These are phyloP conservation scores for Penicillium sp. DNA, from an alignment of 2,329 filamentous ascomycete genomes.

Conservation along the genomic window DNA sequence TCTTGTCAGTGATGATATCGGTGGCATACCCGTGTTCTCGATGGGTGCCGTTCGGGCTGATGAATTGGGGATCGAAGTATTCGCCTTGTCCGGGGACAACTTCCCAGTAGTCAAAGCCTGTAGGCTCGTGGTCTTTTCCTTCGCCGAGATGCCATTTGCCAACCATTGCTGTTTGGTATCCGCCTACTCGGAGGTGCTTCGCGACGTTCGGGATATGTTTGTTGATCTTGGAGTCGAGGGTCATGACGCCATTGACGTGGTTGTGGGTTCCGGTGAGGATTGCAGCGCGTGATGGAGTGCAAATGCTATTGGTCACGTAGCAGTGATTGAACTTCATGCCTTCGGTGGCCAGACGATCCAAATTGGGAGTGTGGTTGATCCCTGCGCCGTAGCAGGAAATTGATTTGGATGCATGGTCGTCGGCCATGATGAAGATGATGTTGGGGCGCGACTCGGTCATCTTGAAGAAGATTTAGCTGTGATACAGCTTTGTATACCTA, in stretches of 20 bases:
- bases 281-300: conserved; percentile 56
- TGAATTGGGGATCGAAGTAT: conserved; percentile 58
- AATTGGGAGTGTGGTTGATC: conserved; percentile 58
- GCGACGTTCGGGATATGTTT: conserved; percentile 57
- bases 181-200: conserved; percentile 52
- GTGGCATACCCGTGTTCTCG: conserved; percentile 53
- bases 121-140: conserved; percentile 51
- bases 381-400: conserved; percentile 56
- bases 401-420: conserved; percentile 58
- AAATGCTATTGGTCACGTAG: conserved; percentile 60
- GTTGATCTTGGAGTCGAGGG: conserved; percentile 55
- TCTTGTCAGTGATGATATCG: conserved; percentile 59
- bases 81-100: conserved; percentile 58
- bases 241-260: conserved; percentile 59
- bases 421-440: conserved; percentile 61
- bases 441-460: conserved; percentile 18
- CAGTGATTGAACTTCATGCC: conserved; percentile 59
- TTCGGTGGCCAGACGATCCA: conserved; percentile 55
- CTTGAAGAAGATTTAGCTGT: not conserved
- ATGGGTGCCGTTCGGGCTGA: conserved; percentile 42
- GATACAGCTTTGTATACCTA: no score
- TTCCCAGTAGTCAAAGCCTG: conserved; percentile 59
- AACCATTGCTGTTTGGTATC: conserved; percentile 58
- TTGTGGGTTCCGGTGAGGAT: conserved; percentile 58
- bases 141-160: conserved; percentile 62